phyloP scores from a whole-genome alignment of 768 basidiomycete genomes.

The Tricholoma sp. region DNA sequence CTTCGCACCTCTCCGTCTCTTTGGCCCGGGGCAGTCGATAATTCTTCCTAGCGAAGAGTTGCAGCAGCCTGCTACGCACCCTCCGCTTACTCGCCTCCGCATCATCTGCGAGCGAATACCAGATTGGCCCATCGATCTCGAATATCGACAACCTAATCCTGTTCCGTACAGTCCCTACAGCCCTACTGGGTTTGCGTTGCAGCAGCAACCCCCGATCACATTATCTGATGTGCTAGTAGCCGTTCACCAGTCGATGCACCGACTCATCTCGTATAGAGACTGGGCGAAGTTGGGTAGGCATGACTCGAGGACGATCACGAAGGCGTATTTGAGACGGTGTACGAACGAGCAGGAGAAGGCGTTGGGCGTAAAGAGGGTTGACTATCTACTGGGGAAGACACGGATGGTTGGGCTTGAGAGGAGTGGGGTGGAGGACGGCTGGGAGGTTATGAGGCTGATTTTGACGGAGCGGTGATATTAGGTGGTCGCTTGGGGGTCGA shows the following conservation, averaged over 20 bases:
- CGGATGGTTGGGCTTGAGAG: conserved; percentile 46
- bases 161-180: conserved; percentile 12
- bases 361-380: conserved; percentile 56
- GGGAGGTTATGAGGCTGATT: conserved; percentile 29
- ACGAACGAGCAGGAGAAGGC: conserved; percentile 29
- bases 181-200: background rate
- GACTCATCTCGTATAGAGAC: conserved; percentile 35
- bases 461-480: background rate
- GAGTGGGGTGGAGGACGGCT: conserved; percentile 29
- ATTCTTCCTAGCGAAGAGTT: conserved; percentile 42
- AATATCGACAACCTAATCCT: conserved; percentile 24
- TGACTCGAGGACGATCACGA: conserved; percentile 27
- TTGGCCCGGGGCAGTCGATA: conserved; percentile 32
- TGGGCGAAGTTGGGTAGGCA: conserved; percentile 27
- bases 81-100: conserved; percentile 46
- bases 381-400: conserved; percentile 46
- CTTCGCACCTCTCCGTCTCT: conserved; percentile 42
- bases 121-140: conserved; percentile 57
- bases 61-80: conserved; percentile 49
- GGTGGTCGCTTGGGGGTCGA: background rate
- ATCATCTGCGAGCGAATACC: conserved; percentile 54
- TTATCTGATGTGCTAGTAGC: conserved; percentile 54
- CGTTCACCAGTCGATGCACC: conserved; percentile 44
- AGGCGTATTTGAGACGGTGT: conserved; percentile 36
- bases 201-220: conserved; percentile 37